Conservation (phyloP, 495 filamentous ascomycete species). For the Diplogelasinospora grovesii region DNA sequence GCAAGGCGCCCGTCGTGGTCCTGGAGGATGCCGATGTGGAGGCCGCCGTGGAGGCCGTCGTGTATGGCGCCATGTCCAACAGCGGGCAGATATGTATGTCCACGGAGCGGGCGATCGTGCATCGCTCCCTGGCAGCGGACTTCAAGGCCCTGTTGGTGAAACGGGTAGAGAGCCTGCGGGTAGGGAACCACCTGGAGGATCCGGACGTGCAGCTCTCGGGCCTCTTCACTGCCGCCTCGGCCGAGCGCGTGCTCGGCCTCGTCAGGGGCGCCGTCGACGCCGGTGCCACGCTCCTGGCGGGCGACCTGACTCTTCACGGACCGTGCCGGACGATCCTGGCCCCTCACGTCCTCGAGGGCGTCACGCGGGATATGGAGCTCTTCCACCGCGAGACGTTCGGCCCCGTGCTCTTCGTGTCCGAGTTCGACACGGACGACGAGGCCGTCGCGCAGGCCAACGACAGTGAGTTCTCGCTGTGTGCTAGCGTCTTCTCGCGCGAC, state of each 20-base stretch:
- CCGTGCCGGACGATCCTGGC: conserved; percentile 23
- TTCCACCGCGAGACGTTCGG: conserved; percentile 29
- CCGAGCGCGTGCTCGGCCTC: conserved; percentile 50
- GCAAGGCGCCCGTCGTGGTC: conserved; percentile 28
- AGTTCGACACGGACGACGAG: conserved; percentile 26
- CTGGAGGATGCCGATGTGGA: conserved; percentile 29
- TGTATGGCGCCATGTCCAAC: conserved; percentile 24
- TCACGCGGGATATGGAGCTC: conserved; percentile 25
- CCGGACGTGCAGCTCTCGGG: conserved; percentile 40
- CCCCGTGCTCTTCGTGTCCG: conserved; percentile 22
- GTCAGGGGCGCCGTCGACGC: conserved; percentile 46
- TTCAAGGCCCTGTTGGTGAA: conserved; percentile 22
- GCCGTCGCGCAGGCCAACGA: conserved; percentile 26
- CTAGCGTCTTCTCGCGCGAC: conserved; percentile 27
- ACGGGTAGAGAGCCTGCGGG: conserved; percentile 14
- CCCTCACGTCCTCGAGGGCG: conserved; percentile 25
- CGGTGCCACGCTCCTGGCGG: conserved; percentile 25
- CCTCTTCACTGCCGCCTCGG: conserved; percentile 46
- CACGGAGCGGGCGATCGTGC: conserved; percentile 28
- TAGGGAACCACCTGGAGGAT: conserved; percentile 31
- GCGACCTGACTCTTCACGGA: conserved; percentile 18
- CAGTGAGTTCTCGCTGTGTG: conserved; percentile 28
- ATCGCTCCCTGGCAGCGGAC: conserved; percentile 14
- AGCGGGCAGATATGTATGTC: conserved; percentile 34
- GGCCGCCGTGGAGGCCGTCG: conserved; percentile 26